phyloP scores from a whole-genome alignment of 441 rosid species.

The Erodium moschatum region DNA sequence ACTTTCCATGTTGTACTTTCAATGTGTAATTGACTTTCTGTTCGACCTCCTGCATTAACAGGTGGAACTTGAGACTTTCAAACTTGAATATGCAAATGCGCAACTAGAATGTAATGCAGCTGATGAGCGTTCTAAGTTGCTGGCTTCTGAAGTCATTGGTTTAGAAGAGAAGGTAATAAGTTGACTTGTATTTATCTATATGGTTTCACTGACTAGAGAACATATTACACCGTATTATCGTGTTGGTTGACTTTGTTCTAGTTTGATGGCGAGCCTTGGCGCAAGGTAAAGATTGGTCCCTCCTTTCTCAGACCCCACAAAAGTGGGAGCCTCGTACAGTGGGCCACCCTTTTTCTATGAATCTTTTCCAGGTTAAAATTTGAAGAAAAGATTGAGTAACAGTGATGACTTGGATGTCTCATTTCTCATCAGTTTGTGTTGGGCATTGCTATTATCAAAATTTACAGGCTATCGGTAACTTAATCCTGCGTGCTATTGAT shows the following conservation, averaged over 20 bases:
- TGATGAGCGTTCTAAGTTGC: conserved; percentile 78
- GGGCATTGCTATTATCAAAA: no score
- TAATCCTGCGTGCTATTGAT: no score
- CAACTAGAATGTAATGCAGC: conserved; percentile 81
- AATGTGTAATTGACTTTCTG: background rate
- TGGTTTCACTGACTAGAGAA: background rate
- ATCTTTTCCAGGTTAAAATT: no score
- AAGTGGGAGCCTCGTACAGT: no score
- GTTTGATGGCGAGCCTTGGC: no score
- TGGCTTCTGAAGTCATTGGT: conserved; percentile 93
- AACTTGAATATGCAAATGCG: conserved; percentile 62
- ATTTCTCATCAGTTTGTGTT: no score
- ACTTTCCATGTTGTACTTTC: background rate
- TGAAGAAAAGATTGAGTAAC: no score
- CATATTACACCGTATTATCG: background rate
- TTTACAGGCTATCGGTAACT: no score
- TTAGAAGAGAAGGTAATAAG: conserved; percentile 89
- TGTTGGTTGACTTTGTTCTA: background rate
- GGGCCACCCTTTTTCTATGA: no score
- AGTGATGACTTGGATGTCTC: no score
- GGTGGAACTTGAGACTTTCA: conserved; percentile 77
- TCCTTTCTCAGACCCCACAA: no score
- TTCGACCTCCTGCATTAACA: conserved; percentile 21
- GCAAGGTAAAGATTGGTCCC: no score
- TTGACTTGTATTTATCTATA: conserved; percentile 8